Evolutionary conservation across 805 yeast genomes (phyloP), one percentile per base, ranked within the genome.

Genomic region (Pichia kluyveri): DNA sequence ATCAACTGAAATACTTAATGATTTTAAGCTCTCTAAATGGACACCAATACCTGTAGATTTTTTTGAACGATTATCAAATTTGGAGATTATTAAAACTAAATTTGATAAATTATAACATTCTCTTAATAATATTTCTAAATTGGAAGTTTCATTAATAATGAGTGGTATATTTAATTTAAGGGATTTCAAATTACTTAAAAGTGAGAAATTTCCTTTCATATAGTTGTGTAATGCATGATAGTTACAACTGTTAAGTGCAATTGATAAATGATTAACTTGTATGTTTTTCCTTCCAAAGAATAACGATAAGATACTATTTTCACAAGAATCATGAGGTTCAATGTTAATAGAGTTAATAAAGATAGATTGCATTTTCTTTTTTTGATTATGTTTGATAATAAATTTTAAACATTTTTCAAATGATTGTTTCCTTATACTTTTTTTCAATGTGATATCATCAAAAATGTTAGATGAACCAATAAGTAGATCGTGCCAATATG

Each of bases 401-500:
- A 58, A 55, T 2, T 38, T 41, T 10, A 54, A 26, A 37, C 59
- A 54, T 31, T 51, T 46, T 5, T 45, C 48, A 41, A 58, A 53
- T 15, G 54, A 32, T 18, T 19, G 37, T 39, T 43, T 43, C 18
- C 30, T 43, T 4, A 47, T 39, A 15, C 19, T 17, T 4, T 43
- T 36, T 38, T 49, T 50, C 42, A 58, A 39, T 2, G 8, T 36
- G 4, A 55, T 57, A 7, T 40, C n/a, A 3, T 44, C 45, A 14
- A 54, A 48, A 5, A 57, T n/a, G n/a, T 44, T 41, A 1, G 58
- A 57, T 4, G 47, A 38, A 4, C 42, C 44, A 3, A 34, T 38
- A 1, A 60, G 39, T 2, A 43, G 39, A 4, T 42, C 26, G 39
- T 52, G 19, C 65, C 65, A 60, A 10, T 12, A 12, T n/a, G 43